These are phyloP conservation scores for Colletotrichum melonis DNA, from an alignment of 2,329 filamentous ascomycete species.

Conservation along the genomic window DNA sequence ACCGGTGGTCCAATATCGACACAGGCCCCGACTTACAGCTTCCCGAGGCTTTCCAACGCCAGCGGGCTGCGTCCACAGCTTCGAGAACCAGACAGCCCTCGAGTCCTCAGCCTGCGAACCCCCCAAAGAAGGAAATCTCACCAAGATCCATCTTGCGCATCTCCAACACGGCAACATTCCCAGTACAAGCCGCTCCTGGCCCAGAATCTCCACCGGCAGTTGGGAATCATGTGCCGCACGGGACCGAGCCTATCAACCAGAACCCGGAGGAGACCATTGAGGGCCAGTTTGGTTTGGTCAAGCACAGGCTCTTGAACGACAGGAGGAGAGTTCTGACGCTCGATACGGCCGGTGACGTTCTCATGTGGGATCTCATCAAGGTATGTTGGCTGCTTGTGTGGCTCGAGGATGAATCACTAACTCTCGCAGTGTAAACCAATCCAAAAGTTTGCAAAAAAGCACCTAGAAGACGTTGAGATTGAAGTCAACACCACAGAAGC, in stretches of 20 bases:
- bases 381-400: slow-evolving; percentile 55
- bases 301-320: slow-evolving; percentile 92
- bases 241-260: slow-evolving; percentile 70
- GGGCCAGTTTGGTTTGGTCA: slow-evolving; percentile 94
- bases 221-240: slow-evolving; percentile 24
- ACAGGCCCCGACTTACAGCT: slow-evolving; percentile 78
- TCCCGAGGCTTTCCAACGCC: slow-evolving; percentile 64
- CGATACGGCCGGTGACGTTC: slow-evolving; percentile 93
- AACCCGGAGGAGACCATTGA: slow-evolving; percentile 86
- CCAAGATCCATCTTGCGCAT: slow-evolving; percentile 82
- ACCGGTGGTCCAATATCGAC: slow-evolving; percentile 89
- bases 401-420: slow-evolving; percentile 31
- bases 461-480: slow-evolving; percentile 91
- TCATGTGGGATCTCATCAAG: slow-evolving; percentile 93
- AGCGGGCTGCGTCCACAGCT: slow-evolving; percentile 56
- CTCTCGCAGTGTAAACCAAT: slow-evolving; percentile 79
- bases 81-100: slow-evolving; percentile 40
- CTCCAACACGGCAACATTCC: slow-evolving; percentile 85
- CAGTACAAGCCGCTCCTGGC: slow-evolving; percentile 64
- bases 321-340: slow-evolving; percentile 88
- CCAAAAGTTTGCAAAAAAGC: slow-evolving; percentile 91
- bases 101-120: slow-evolving; percentile 47
- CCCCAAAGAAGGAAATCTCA: slow-evolving; percentile 74
- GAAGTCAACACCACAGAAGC: slow-evolving; percentile 89
- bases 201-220: slow-evolving; percentile 60